Conservation (phyloP, 495 filamentous ascomycete species). For the Ramalina intermedia region DNA sequence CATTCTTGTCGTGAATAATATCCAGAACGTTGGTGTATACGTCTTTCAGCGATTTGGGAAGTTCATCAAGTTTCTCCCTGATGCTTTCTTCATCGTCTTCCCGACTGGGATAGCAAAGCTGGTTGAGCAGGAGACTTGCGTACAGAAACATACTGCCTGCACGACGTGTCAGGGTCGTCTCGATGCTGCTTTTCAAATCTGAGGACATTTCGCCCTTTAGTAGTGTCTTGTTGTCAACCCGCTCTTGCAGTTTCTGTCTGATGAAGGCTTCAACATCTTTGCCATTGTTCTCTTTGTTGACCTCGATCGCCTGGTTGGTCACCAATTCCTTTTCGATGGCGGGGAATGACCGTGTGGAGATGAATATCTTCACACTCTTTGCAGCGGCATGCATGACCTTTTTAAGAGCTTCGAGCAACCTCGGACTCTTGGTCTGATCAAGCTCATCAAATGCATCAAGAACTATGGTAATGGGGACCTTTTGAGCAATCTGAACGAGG, state of each 20-base stretch:
- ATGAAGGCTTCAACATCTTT: constrained; percentile 10
- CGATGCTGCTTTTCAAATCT: constrained; percentile 1
- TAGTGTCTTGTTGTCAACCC: constrained; percentile 4
- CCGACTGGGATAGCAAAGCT: constrained; percentile 6
- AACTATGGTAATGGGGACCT: constrained; percentile 3
- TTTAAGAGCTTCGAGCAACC: constrained; percentile 2
- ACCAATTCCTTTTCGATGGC: constrained; percentile 9
- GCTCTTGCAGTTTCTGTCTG: neutral
- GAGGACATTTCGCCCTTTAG: neutral
- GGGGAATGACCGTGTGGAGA: constrained; percentile 10
- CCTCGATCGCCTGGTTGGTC: constrained; percentile 3
- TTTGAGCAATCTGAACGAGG: constrained; percentile 1
- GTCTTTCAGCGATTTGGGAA: constrained; percentile 6
- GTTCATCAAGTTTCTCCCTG: constrained; percentile 3
- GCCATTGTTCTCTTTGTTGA: constrained; percentile 9
- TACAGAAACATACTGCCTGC: constrained; percentile 10
- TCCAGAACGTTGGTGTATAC: constrained; percentile 6
- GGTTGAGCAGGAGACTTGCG: constrained; percentile 7
- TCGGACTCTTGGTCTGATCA: constrained; percentile 4
- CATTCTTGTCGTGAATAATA: constrained; percentile 9
- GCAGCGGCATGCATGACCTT: neutral
- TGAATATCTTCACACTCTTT: constrained; percentile 6
- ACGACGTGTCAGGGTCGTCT: constrained; percentile 3
- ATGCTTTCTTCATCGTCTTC: constrained; percentile 6
- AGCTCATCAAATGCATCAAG: constrained; percentile 11